Conservation (phyloP, 2,329 filamentous ascomycete species). For the Monosporascus sp. region DNA sequence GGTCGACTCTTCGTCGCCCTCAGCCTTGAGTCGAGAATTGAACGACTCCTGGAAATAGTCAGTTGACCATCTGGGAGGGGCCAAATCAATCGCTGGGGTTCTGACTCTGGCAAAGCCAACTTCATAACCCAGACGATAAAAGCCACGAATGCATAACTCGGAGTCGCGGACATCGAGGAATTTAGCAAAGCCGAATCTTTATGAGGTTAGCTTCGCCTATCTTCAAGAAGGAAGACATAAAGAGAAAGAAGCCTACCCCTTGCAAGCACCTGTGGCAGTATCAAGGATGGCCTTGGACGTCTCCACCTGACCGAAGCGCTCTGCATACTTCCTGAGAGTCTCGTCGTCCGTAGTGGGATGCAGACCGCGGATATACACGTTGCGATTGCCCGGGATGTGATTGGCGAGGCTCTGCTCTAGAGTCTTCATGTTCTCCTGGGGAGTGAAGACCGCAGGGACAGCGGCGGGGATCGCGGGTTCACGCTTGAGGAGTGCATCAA, state of each 20-base stretch:
- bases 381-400: conserved; percentile 83
- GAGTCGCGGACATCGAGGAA: conserved; percentile 84
- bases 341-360: conserved; percentile 94
- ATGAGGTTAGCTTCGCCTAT: conserved; percentile 21
- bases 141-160: conserved; percentile 92
- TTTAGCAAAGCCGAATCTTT: conserved; percentile 94
- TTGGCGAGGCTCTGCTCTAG: conserved; percentile 94
- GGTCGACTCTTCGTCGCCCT: conserved; percentile 82
- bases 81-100: conserved; percentile 9
- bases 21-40: conserved; percentile 95
- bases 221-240: not conserved
- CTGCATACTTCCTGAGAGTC: conserved; percentile 74
- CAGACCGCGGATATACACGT: conserved; percentile 96
- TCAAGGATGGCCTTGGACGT: conserved; percentile 99
- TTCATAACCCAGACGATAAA: conserved; percentile 92
- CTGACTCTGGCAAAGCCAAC: conserved; percentile 90
- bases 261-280: conserved; percentile 86
- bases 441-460: conserved; percentile 83
- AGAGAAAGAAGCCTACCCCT: conserved; percentile 61
- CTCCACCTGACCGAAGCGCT: conserved; percentile 87
- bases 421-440: conserved; percentile 79
- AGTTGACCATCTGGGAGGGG: conserved; percentile 10
- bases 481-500: conserved; percentile 64
- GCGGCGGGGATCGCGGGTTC: conserved; percentile 82
- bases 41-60: conserved; percentile 72